A percentile compares a stretch with the other conserved stretches of the same genome.
phyloP scores from a whole-genome alignment of 148 eudicot species.

The Limonium bicolor region DNA sequence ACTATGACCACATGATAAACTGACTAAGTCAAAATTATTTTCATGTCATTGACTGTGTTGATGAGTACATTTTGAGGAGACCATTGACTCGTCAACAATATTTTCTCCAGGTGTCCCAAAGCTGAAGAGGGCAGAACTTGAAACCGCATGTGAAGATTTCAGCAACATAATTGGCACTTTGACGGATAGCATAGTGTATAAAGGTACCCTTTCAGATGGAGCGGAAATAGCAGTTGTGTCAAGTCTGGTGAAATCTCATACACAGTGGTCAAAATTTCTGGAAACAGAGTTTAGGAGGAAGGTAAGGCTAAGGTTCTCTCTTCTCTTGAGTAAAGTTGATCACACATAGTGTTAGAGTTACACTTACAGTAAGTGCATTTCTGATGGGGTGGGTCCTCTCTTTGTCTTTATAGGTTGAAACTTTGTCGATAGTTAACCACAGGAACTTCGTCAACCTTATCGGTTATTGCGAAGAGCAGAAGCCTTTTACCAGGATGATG shows the following conservation, averaged over 20 bases:
- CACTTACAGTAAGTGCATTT: too few relatives aligned
- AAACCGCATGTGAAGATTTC: conserved; percentile 77
- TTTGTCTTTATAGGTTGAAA: conserved; percentile 43
- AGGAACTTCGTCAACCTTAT: conserved; percentile 85
- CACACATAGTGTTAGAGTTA: too few relatives aligned
- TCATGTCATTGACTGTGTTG: too few relatives aligned
- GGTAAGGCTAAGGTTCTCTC: too few relatives aligned
- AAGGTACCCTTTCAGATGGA: conserved; percentile 83
- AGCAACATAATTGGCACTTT: conserved; percentile 68
- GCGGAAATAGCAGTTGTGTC: conserved; percentile 81
- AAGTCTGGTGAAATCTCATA: conserved; percentile 30
- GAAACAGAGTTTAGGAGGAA: conserved; percentile 63
- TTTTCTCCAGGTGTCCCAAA: conserved; percentile 59
- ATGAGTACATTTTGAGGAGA: too few relatives aligned
- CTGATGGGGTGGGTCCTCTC: too few relatives aligned
- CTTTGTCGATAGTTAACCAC: conserved; percentile 78
- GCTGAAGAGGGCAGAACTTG: conserved; percentile 69
- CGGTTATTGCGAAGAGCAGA: conserved; percentile 75
- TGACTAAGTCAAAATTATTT: too few relatives aligned
- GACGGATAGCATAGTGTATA: conserved; percentile 50
- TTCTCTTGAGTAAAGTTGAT: neutral
- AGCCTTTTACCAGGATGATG: conserved; percentile 95
- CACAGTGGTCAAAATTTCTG: conserved; percentile 44
- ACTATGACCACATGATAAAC: too few relatives aligned
- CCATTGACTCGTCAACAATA: too few relatives aligned